Conservation (phyloP, 139 green algal species). For the Penium margaritaceum region DNA sequence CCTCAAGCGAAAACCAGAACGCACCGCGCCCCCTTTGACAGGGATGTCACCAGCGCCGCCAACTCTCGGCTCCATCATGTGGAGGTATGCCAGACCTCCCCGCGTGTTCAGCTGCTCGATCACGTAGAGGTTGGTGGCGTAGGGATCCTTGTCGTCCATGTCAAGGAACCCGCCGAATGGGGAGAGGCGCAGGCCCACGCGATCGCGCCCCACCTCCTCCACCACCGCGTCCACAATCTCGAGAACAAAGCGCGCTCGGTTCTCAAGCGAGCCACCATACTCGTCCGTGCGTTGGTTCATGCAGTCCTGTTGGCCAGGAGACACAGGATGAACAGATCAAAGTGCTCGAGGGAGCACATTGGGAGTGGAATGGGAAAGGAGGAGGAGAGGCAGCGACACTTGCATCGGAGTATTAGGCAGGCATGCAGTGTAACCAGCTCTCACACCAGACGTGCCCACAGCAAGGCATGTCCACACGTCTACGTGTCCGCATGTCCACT, state of each 20-base stretch:
- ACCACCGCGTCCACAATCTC: constrained; percentile 54
- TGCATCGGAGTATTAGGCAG: too few relatives aligned
- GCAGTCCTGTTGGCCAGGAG: constrained; percentile 11
- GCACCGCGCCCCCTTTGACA: too few relatives aligned
- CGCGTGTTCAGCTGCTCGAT: constrained; percentile 56
- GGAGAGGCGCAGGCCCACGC: constrained; percentile 64
- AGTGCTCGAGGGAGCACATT: too few relatives aligned
- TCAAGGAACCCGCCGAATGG: constrained; percentile 59
- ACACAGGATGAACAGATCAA: too few relatives aligned
- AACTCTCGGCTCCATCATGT: constrained; percentile 67
- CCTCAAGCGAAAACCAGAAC: too few relatives aligned
- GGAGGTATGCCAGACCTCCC: constrained; percentile 60
- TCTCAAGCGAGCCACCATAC: constrained; percentile 35
- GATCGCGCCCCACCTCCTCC: constrained; percentile 52
- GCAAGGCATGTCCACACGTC: too few relatives aligned
- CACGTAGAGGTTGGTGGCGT: constrained; percentile 13
- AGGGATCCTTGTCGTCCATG: constrained; percentile 33
- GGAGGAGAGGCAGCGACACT: too few relatives aligned
- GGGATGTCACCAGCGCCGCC: too few relatives aligned
- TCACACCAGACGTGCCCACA: too few relatives aligned
- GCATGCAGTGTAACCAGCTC: too few relatives aligned
- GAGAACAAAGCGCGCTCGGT: background rate
- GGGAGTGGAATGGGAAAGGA: too few relatives aligned
- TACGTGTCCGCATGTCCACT: too few relatives aligned
- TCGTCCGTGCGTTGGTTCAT: constrained; percentile 38